Evolutionary conservation across 768 basidiomycete species (phyloP).

Genomic region (Dioszegia hungarica): DNA sequence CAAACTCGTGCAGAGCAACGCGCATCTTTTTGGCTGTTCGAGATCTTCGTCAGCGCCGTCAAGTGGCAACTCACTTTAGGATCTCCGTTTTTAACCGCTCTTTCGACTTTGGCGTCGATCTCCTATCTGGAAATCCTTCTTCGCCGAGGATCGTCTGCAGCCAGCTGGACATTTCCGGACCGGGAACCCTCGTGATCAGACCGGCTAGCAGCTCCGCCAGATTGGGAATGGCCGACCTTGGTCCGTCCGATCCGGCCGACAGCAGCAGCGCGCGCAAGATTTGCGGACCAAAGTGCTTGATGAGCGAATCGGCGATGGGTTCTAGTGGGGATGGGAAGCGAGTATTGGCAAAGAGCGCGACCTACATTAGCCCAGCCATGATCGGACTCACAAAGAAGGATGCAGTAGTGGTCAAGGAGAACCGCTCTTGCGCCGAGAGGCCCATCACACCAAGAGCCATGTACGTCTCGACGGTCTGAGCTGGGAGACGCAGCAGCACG

Average conservation of each 20-base stretch:
- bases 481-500: conserved; percentile 52
- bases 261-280: conserved; percentile 68
- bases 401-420: conserved; percentile 74
- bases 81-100: conserved; percentile 57
- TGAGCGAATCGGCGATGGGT: conserved; percentile 55
- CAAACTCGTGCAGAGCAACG: conserved; percentile 83
- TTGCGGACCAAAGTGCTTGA: conserved; percentile 50
- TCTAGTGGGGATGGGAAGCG: conserved; percentile 54
- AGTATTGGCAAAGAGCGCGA: conserved; percentile 57
- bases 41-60: conserved; percentile 46
- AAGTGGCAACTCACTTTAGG: conserved; percentile 34
- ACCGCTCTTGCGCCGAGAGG: conserved; percentile 71
- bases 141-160: conserved; percentile 62
- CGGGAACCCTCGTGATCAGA: conserved; percentile 58
- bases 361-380: conserved; percentile 54
- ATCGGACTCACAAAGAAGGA: conserved; percentile 66
- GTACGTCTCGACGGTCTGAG: conserved; percentile 63
- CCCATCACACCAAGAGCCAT: conserved; percentile 66
- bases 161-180: conserved; percentile 61
- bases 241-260: conserved; percentile 79
- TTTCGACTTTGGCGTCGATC: conserved; percentile 70
- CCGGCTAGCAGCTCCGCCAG: conserved; percentile 74
- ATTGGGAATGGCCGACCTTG: conserved; percentile 74
- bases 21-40: conserved; percentile 67
- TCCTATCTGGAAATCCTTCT: conserved; percentile 66